Percentiles rank a stretch among this genome's conserved stretches.
These are phyloP conservation scores for Lentinula guzmanii DNA, from an alignment of 768 basidiomycete species.

Conservation along the genomic window DNA sequence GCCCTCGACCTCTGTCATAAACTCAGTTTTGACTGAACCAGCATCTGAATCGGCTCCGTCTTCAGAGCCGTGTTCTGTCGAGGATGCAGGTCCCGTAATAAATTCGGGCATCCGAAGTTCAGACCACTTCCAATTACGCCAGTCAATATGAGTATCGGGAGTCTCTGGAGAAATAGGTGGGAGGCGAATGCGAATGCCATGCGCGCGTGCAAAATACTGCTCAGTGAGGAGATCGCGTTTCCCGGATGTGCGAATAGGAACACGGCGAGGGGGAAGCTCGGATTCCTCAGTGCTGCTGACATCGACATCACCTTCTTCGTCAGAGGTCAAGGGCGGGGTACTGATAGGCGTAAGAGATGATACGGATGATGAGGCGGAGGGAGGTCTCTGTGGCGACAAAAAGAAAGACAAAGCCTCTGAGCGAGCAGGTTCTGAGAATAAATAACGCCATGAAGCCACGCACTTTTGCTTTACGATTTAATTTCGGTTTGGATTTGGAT, in stretches of 20 bases:
- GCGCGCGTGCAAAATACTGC: constrained; percentile 23
- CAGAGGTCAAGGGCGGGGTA: constrained; percentile 29
- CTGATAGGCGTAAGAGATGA: constrained; percentile 23
- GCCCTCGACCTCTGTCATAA: background rate
- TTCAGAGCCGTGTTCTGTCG: background rate
- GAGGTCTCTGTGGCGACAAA: constrained; percentile 11
- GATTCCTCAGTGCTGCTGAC: background rate
- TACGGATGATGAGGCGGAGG: constrained; percentile 20
- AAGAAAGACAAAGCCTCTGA: background rate
- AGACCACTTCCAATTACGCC: constrained; percentile 41
- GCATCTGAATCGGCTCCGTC: background rate
- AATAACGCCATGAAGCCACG: background rate
- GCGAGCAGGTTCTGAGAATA: background rate
- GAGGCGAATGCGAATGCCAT: constrained; percentile 1
- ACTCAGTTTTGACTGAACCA: background rate
- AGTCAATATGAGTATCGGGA: constrained; percentile 10
- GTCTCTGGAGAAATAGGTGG: background rate
- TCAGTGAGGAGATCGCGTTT: constrained; percentile 10
- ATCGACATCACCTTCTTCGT: constrained; percentile 22
- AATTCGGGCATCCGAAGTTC: constrained; percentile 31
- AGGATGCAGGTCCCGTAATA: background rate
- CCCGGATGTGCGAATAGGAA: constrained; percentile 5
- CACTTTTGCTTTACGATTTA: background rate
- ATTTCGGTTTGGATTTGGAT: background rate
- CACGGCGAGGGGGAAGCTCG: constrained; percentile 6